A percentile compares a stretch with the other conserved stretches of the same genome.
These are phyloP conservation scores for Clarireedia paspali DNA, from an alignment of 2,329 filamentous ascomycete species.

Conservation along the genomic window DNA sequence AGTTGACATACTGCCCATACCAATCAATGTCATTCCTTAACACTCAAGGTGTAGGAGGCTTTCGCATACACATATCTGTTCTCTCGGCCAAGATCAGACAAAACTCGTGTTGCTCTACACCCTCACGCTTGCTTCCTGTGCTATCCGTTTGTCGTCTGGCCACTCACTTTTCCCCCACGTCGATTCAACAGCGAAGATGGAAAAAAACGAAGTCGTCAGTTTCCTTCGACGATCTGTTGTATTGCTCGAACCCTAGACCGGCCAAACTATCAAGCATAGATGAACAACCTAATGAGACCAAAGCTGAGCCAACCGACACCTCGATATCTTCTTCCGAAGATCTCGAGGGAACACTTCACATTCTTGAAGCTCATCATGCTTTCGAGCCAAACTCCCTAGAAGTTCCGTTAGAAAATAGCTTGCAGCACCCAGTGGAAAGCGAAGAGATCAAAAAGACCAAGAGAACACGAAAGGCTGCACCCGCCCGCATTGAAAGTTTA, in stretches of 20 bases:
- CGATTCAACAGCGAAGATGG: slow-evolving; percentile 29
- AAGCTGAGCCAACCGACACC: background rate
- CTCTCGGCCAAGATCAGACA: background rate
- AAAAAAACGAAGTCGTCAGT: slow-evolving; percentile 49
- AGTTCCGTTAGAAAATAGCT: too few relatives aligned
- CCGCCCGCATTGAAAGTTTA: background rate
- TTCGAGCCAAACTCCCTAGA: too few relatives aligned
- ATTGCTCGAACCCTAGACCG: background rate
- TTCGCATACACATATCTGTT: background rate
- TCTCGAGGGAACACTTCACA: background rate
- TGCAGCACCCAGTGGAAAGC: background rate
- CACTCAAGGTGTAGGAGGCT: background rate
- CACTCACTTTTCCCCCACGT: background rate
- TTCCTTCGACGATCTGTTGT: slow-evolving; percentile 47
- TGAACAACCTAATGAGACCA: background rate
- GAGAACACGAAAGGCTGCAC: background rate
- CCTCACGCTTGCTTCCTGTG: background rate
- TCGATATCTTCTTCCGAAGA: background rate
- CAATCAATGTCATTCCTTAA: slow-evolving; percentile 4
- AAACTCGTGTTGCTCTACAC: background rate
- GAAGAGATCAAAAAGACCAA: background rate
- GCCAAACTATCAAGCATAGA: slow-evolving; percentile 30
- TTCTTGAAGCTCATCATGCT: too few relatives aligned
- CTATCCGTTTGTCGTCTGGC: too few relatives aligned
- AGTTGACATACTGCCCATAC: background rate